Evolutionary conservation across 306 rosid genomes (phyloP), one percentile per base, ranked within the genome.

Genomic region (Gynostemma pentaphyllum): DNA sequence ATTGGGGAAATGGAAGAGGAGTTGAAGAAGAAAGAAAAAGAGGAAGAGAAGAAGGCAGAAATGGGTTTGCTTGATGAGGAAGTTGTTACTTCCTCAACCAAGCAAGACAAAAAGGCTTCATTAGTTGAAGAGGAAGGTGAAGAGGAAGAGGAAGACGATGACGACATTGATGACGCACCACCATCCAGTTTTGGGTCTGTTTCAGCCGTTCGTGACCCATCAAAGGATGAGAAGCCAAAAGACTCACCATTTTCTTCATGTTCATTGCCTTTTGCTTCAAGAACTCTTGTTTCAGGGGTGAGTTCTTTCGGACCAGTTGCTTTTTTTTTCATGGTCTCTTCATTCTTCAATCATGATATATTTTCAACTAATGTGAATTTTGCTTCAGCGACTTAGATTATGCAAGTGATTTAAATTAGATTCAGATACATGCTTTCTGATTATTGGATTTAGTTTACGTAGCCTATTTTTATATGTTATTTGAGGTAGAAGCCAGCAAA

Each of bases 151-250:
- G 74, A 78, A 16, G 89, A 69, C 2, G 94, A 74, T 0, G 89
- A 80, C 2, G 89, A 85, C 0, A 84, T 72, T 11, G 87, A 80
- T 55, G 86, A 77, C 51, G 77, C 13, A 57, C 76, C 79, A 45
- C 86, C 82, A 19, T 82, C 98, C 52, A 91, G 96, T 84, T 88
- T 91, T 75, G 98, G 96, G 27, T 79, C 95, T 21, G 83, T 72
- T 70, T n/a, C 28, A 21, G 32, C 45, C 0, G 79, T 80, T 69
- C 82, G 77, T 64, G 82, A 78, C 52, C 69, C 60, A 41, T 63
- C 69, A 15, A 74, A 74, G 71, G 67, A 48, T 55, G 79, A 49
- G 65, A 80, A 72, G 75, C 83, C 76, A 67, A 82, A 90, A 51
- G 71, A 69, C 53, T 72, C 94, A 22, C 94, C 98, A 56, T 92